Percentiles rank a stretch among this genome's conserved stretches.
Conservation (phyloP, 1,284 basidiomycete genomes). For the Termitomyces sp. region DNA sequence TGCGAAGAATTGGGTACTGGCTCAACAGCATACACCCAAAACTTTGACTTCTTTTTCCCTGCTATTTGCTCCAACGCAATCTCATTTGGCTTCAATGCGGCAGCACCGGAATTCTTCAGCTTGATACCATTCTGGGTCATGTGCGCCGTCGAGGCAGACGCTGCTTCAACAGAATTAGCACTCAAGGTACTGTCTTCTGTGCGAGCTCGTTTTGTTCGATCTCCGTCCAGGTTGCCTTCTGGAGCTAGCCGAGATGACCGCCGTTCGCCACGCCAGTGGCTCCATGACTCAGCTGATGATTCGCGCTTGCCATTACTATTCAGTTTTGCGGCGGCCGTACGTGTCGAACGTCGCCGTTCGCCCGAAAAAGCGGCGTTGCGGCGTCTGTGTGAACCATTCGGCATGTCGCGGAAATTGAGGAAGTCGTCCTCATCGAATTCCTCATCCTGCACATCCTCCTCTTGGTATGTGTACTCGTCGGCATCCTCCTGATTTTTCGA, state of each 20-base stretch:
- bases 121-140: slow-evolving; percentile 28
- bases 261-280: slow-evolving; percentile 67
- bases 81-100: slow-evolving; percentile 61
- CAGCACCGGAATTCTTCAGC: slow-evolving; percentile 43
- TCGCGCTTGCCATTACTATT: slow-evolving; percentile 51
- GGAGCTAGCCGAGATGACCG: slow-evolving; percentile 61
- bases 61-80: slow-evolving; percentile 64
- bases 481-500: slow-evolving; percentile 48
- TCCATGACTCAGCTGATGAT: slow-evolving; percentile 44
- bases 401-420: slow-evolving; percentile 32
- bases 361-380: slow-evolving; percentile 30
- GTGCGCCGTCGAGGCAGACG: slow-evolving; percentile 22
- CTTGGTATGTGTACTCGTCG: slow-evolving; percentile 62
- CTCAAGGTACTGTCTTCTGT: slow-evolving; percentile 68
- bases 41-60: slow-evolving; percentile 76
- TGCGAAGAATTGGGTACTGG: slow-evolving; percentile 36
- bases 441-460: slow-evolving; percentile 59
- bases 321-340: slow-evolving; percentile 36
- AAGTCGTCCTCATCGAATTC: slow-evolving; percentile 47
- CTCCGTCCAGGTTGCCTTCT: slow-evolving; percentile 44
- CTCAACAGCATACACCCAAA: slow-evolving; percentile 79
- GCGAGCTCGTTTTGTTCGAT: slow-evolving; percentile 60
- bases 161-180: slow-evolving; percentile 42
- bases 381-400: slow-evolving; percentile 34
- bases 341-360: slow-evolving; percentile 55